These are phyloP conservation scores for Tricholoma matsutake DNA, from an alignment of 768 basidiomycete species.

Conservation along the genomic window DNA sequence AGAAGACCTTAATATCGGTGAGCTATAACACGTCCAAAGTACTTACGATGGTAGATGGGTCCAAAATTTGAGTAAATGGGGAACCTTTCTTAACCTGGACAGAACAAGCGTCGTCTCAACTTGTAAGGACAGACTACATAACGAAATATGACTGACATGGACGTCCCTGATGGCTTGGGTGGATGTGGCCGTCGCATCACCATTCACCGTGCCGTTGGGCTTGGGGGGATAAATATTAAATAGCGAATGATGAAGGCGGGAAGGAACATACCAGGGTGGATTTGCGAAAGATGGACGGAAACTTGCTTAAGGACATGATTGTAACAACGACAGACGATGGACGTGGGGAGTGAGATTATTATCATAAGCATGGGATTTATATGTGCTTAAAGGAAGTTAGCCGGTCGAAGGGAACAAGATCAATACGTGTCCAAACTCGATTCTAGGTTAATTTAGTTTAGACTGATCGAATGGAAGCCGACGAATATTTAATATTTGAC, in stretches of 20 bases:
- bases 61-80: slow-evolving; percentile 25
- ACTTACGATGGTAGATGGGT: slow-evolving; percentile 43
- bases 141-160: background rate
- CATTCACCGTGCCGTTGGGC: slow-evolving; percentile 16
- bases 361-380: too few species aligned
- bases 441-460: too few species aligned
- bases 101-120: background rate
- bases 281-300: slow-evolving; percentile 20
- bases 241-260: background rate
- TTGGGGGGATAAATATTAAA: background rate
- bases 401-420: too few species aligned
- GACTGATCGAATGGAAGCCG: too few species aligned
- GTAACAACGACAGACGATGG: too few species aligned
- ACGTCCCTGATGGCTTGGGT: slow-evolving; percentile 36
- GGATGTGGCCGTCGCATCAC: slow-evolving; percentile 8
- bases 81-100: slow-evolving; percentile 44
- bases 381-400: too few species aligned
- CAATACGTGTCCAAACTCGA: too few species aligned
- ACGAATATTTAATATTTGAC: too few species aligned
- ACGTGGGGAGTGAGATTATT: too few species aligned
- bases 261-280: background rate
- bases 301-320: slow-evolving; percentile 15
- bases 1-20: background rate
- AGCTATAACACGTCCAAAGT: background rate
- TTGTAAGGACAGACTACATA: background rate